Conservation (phyloP, 495 filamentous ascomycete species). For the Copromyces sp. region DNA sequence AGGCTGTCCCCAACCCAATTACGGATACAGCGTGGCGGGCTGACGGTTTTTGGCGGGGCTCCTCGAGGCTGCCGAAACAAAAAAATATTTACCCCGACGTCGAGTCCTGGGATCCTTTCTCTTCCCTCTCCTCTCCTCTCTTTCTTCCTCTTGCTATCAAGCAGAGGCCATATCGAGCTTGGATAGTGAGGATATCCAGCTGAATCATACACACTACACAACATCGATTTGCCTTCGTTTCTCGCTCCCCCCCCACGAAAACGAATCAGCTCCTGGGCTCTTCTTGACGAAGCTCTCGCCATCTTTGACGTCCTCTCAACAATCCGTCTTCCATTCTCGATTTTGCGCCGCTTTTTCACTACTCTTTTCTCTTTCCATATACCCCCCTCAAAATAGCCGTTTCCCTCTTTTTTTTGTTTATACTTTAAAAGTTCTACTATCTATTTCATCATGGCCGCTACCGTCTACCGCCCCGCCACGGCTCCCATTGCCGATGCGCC, state of each 20-base stretch:
- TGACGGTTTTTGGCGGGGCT: neutral
- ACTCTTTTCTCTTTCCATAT: neutral
- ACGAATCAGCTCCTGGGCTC: slow-evolving; percentile 1
- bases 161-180: neutral
- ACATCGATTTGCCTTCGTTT: neutral
- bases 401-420: neutral
- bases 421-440: neutral
- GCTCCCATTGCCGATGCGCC: slow-evolving; percentile 36
- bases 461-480: slow-evolving; percentile 44
- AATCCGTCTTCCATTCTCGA: slow-evolving; percentile 1
- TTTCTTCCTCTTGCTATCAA: neutral
- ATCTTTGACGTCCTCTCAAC: neutral
- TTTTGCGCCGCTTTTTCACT: neutral
- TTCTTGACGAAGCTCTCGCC: slow-evolving; percentile 5
- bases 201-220: neutral
- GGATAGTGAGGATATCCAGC: neutral
- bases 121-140: neutral
- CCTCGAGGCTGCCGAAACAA: neutral
- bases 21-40: neutral
- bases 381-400: neutral
- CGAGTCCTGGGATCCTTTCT: neutral
- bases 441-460: slow-evolving; percentile 28
- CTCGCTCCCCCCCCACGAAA: neutral
- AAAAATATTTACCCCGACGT: neutral
- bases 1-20: neutral